Evolutionary conservation across 2,329 filamentous ascomycete genomes (phyloP), one percentile per base, ranked within the genome.

Genomic region (Hyphodiscus sp.): DNA sequence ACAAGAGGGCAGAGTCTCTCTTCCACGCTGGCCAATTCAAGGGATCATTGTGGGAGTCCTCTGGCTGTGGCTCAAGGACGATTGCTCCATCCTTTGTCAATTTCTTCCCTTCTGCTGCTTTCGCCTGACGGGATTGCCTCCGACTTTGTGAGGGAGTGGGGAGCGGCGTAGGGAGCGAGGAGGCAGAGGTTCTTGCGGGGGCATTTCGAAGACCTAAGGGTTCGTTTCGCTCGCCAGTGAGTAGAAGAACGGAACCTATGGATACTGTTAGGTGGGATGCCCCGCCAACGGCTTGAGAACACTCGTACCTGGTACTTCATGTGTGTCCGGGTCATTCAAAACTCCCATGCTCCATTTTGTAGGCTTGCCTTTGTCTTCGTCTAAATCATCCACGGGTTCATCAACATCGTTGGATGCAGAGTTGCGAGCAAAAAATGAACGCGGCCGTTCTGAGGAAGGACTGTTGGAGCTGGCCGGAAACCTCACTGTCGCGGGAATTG

Each of bases 21-120:
- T 89, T 81, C 84, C 89, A 89, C 7, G 78, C 73, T 0, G 88
- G 84, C 92, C 92, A 97, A 68, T 97, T 97, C 53, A 97, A 73
- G 1, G 92, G 92, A 64, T 97, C 92, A 60, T 97, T 96, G 49
- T 79, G 75, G 0, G 89, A 91, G 49, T 96, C 91, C 55, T 96
- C 91, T 0, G 92, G 92, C 67, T 97, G 92, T 0, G 92, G 92
- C 0, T 95, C 87, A 15, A 97, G 74, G 52, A 97, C 90, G 63
- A 96, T 90, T 57, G 82, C 80, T 16, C 91, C 91, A 67, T 96
- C 87, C 38, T 78, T 72, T 1, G 91, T 96, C 60, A 77, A 86
- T 74, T 96, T 96, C 72, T 83, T 82, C 74, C 74, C 16, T 69
- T 63, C 44, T 20, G 45, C 13, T 49, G 45, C 18, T 9, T 48